These are phyloP conservation scores for Juncus inflexus DNA, from an alignment of 176 grass and related monocot genomes.

Conservation along the genomic window DNA sequence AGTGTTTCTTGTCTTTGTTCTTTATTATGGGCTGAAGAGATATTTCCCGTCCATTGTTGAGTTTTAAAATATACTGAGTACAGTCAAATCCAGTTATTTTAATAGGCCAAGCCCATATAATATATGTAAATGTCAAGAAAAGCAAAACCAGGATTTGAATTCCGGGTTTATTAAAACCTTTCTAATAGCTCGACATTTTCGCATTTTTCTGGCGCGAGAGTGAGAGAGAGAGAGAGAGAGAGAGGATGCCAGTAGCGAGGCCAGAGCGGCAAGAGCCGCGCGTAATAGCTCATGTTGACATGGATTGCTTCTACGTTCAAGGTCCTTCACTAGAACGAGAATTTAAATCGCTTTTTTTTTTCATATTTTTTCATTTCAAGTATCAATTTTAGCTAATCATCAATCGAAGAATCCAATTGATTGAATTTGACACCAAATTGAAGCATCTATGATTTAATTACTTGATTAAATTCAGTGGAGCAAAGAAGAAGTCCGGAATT, in stretches of 20 bases:
- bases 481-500: slow-evolving; percentile 70
- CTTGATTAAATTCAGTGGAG: slow-evolving; percentile 43
- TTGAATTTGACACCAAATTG: neutral
- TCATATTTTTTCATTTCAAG: neutral
- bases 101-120: no score
- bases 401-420: neutral
- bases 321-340: slow-evolving; percentile 23
- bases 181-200: neutral
- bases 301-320: slow-evolving; percentile 99
- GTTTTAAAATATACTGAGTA: no score
- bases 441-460: neutral
- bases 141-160: no score
- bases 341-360: neutral
- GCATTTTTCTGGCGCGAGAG: neutral
- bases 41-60: no score
- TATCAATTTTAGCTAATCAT: neutral
- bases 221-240: neutral
- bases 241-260: slow-evolving; percentile 70
- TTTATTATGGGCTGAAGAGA: no score
- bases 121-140: no score
- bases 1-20: no score
- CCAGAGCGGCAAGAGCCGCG: slow-evolving; percentile 69
- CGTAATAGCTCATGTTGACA: slow-evolving; percentile 84
- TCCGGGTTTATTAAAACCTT: neutral
- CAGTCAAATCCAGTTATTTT: no score